Evolutionary conservation across 2,329 filamentous ascomycete genomes (phyloP), one percentile per base, ranked within the genome.

Genomic region (Curvularia verruculosa): DNA sequence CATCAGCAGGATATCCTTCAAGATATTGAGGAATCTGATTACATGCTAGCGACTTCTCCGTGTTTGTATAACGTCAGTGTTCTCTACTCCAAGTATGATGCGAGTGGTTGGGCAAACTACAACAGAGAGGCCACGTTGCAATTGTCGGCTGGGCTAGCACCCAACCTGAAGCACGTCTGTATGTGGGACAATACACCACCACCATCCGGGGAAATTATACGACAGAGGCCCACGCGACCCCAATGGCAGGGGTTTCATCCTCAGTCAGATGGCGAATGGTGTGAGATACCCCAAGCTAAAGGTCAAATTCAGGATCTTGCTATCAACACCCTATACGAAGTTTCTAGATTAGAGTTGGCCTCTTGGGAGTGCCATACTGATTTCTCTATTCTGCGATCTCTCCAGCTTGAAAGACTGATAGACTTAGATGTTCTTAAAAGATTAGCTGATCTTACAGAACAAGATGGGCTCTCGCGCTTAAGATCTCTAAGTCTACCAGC

Each of bases 71-170:
- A 26, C 12, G 15, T 43, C 23, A 28, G 23, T 43, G 13, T 26
- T 43, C 40, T 26, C 23, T 43, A 43, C 40, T 43, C 40, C 23
- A 43, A n/a, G 40, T 28, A 43, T 26, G 23, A 43, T 43, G 40
- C 12, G 40, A 43, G 23, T 26, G 23, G 13, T 43, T 43, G 23
- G 10, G 40, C 40, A 43, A 43, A 43, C 23, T 43, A 43, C 23
- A 43, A 43, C 12, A 10, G 23, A 43, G 40, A 43, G 40, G 40
- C 40, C 23, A 18, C 13, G 21, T 28, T 43, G 23, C 40, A 43
- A 13, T 26, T 43, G 40, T 43, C 40, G 40, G 40, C 40, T 28
- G 23, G 40, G 40, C 40, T 43, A 43, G 40, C 23, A 43, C 23
- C 40, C 23, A 43, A 43, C 23, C 23, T 43, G 23, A 43, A 24